A percentile compares a stretch with the other conserved stretches of the same genome.
These are phyloP conservation scores for Primulina huaijiensis DNA, from an alignment of 257 asterid species.

Conservation along the genomic window DNA sequence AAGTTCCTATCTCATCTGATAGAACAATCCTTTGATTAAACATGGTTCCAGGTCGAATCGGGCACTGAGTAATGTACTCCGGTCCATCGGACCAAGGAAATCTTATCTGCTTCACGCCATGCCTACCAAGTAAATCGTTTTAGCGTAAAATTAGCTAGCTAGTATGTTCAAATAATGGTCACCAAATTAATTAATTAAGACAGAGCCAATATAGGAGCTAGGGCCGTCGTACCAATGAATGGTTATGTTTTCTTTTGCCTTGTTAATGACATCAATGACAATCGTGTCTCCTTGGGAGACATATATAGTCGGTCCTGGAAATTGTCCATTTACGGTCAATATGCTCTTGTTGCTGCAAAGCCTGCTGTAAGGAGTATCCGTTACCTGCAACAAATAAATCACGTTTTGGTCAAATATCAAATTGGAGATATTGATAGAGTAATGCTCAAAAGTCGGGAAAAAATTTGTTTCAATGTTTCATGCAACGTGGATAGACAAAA, in stretches of 20 bases:
- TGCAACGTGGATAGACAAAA: too few species aligned
- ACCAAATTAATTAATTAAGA: too few species aligned
- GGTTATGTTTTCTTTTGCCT: slow-evolving; percentile 34
- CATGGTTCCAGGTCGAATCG: slow-evolving; percentile 40
- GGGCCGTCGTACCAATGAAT: slow-evolving; percentile 31
- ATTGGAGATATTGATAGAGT: neutral
- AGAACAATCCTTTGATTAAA: slow-evolving; percentile 41
- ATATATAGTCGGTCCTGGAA: slow-evolving; percentile 42
- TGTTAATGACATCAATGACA: slow-evolving; percentile 33
- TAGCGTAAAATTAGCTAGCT: too few species aligned
- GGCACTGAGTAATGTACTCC: slow-evolving; percentile 49
- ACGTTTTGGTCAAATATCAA: too few species aligned
- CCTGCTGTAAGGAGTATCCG: slow-evolving; percentile 35
- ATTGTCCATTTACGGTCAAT: slow-evolving; percentile 40
- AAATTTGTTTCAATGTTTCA: too few species aligned
- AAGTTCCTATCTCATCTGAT: slow-evolving; percentile 51
- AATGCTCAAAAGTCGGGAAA: too few species aligned
- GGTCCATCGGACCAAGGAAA: slow-evolving; percentile 68
- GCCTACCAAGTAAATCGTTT: slow-evolving; percentile 33
- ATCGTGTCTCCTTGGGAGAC: slow-evolving; percentile 36
- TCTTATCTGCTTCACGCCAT: slow-evolving; percentile 56
- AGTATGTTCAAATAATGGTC: too few species aligned
- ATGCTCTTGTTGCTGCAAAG: slow-evolving; percentile 38
- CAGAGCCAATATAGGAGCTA: too few species aligned
- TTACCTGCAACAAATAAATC: slow-evolving; percentile 29